A percentile compares a stretch with the other conserved stretches of the same genome.
These are phyloP conservation scores for Eragrostis tef DNA, from an alignment of 202 grass and related monocot species.

Conservation along the genomic window DNA sequence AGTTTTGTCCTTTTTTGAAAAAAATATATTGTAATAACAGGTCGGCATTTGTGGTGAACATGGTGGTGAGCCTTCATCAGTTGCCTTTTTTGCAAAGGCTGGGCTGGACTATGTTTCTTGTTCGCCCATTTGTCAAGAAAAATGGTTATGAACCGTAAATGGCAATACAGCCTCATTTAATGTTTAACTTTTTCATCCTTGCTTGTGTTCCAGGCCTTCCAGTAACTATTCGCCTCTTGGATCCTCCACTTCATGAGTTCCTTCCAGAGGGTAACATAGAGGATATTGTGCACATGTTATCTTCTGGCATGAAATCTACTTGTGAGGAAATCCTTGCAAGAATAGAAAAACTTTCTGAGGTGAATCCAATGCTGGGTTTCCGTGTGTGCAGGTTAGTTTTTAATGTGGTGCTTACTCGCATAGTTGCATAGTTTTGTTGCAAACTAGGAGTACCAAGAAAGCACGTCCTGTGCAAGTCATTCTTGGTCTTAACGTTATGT, in stretches of 20 bases:
- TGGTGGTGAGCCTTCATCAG: constrained; percentile 92
- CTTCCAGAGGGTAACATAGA: constrained; percentile 81
- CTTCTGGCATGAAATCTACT: constrained; percentile 59
- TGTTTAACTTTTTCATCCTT: not conserved
- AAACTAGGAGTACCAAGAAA: constrained; percentile 3
- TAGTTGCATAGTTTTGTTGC: not conserved
- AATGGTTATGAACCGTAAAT: not conserved
- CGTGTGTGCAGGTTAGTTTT: constrained; percentile 82
- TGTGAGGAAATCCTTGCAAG: constrained; percentile 76
- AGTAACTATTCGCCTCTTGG: constrained; percentile 86
- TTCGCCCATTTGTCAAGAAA: constrained; percentile 48
- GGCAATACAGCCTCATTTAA: not conserved
- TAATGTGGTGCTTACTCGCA: constrained; percentile 9
- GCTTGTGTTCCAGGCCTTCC: constrained; percentile 67
- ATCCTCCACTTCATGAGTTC: constrained; percentile 96
- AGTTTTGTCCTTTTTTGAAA: not conserved
- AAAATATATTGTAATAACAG: not conserved
- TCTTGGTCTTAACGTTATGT: not conserved
- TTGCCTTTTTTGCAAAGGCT: constrained; percentile 81
- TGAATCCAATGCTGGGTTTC: constrained; percentile 99
- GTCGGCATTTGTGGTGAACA: constrained; percentile 61
- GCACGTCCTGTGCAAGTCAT: not conserved
- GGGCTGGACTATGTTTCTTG: constrained; percentile 93
- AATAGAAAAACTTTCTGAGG: constrained; percentile 91
- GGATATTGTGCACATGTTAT: constrained; percentile 75